Evolutionary conservation across 208 protist genomes (phyloP), one percentile per base, ranked within the genome.

Genomic region (Naegleria gruberi): DNA sequence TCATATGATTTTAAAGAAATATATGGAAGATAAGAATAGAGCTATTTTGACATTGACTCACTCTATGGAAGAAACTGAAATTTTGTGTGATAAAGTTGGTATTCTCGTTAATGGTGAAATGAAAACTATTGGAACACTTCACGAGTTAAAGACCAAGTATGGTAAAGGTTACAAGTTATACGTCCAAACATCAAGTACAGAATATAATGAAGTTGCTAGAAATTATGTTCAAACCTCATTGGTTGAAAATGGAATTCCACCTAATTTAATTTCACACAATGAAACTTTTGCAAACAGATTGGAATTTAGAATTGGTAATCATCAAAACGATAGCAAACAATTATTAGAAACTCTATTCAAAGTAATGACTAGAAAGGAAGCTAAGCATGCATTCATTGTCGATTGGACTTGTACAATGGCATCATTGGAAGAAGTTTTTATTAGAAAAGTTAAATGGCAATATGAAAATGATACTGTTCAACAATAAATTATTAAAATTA

Each of bases 1-100:
- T 94, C 55, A 91, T 74, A 89, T 95, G 19, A 91, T 84, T 43
- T 4, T 90, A 23, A 89, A 89, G 41, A 17, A 44, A 3, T 65
- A 65, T 19, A 65, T 65, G 51, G 0, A 65, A 40, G 90, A 90
- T 26, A 34, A 89, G 51, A 65, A 65, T 10, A 65, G 30, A 23
- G 51, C 51, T 41, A 42, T 82, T 82, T 42, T 82, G 15, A 15
- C 15, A 42, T 82, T 42, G 23, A 42, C 34, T 82, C 34, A 42
- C 37, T 41, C 4, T 12, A 82, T 82, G 23, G n/a, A 82, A 41
- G 73, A 82, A 82, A 12, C 73, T 19, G 73, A 82, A 82, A 82
- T 82, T 41, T 65, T 65, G 51, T 82, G 73, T 82, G 73, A 82
- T 41, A 82, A 82, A 34, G 34, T 41, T 12, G 73, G 26, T 1